Conservation (phyloP, 176 grass and related monocot species). For the Oryza brachyantha region DNA sequence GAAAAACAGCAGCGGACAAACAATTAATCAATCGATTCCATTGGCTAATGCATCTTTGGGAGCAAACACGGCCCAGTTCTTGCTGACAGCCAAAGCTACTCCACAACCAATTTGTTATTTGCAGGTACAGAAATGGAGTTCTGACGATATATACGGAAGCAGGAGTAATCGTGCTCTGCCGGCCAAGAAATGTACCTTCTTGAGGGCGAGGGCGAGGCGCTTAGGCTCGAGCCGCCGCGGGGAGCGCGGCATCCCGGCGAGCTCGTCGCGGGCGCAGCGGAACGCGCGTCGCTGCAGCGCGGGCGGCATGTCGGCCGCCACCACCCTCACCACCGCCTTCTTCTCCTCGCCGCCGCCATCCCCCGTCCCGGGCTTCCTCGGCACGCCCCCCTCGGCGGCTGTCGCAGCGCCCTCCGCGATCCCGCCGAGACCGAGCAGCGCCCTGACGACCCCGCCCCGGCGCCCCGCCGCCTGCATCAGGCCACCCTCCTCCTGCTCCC, state of each 20-base stretch:
- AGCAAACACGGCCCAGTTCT: neutral
- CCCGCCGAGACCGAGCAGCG: slow-evolving; percentile 60
- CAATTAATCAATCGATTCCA: neutral
- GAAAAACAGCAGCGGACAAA: neutral
- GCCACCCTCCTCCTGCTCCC: slow-evolving; percentile 29
- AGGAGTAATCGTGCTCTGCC: no score
- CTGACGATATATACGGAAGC: neutral
- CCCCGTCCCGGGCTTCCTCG: slow-evolving; percentile 12
- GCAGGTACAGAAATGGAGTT: neutral
- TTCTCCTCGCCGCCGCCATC: slow-evolving; percentile 25
- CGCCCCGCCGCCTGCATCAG: slow-evolving; percentile 59
- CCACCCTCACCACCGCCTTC: slow-evolving; percentile 60
- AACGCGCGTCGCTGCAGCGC: slow-evolving; percentile 81
- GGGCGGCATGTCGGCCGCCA: slow-evolving; percentile 73
- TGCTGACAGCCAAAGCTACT: neutral
- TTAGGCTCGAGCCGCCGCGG: slow-evolving; percentile 67
- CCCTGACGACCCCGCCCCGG: slow-evolving; percentile 55
- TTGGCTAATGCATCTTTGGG: neutral
- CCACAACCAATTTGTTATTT: neutral
- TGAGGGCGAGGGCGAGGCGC: slow-evolving; percentile 81
- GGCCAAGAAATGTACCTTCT: slow-evolving; percentile 42
- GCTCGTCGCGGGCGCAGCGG: slow-evolving; percentile 66
- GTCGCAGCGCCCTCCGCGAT: slow-evolving; percentile 28
- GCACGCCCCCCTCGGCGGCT: neutral
- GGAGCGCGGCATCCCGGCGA: slow-evolving; percentile 71